phyloP scores from a whole-genome alignment of 2,329 filamentous ascomycete species.

The Calonectria hongkongensis region DNA sequence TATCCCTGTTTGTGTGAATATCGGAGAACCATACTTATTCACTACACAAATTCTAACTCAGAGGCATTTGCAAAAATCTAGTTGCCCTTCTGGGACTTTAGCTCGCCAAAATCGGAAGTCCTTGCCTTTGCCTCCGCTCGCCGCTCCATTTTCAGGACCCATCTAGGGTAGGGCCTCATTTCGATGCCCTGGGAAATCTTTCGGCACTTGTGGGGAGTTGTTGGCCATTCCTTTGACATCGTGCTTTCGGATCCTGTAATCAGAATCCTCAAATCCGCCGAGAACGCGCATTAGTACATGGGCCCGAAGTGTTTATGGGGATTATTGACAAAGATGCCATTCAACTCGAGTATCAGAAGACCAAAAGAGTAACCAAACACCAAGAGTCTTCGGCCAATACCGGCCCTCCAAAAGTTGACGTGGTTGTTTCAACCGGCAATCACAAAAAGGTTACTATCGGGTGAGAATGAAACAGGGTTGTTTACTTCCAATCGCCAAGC shows the following conservation, averaged over 20 bases:
- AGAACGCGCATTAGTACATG: slow-evolving; percentile 95
- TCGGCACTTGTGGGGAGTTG: slow-evolving; percentile 86
- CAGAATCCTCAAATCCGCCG: slow-evolving; percentile 90
- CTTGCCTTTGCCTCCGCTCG: slow-evolving; percentile 95
- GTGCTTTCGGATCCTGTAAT: slow-evolving; percentile 94
- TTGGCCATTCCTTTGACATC: slow-evolving; percentile 96
- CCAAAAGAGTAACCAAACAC: not conserved
- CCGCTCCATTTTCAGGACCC: slow-evolving; percentile 92
- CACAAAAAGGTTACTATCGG: slow-evolving; percentile 90
- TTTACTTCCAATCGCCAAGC: slow-evolving; percentile 96
- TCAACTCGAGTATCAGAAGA: slow-evolving; percentile 54
- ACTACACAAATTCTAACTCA: slow-evolving; percentile 3
- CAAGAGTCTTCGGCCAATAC: slow-evolving; percentile 55
- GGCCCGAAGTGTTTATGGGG: slow-evolving; percentile 91
- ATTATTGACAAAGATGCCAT: slow-evolving; percentile 88
- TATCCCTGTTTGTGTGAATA: not conserved
- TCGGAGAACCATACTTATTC: not conserved
- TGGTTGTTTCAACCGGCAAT: slow-evolving; percentile 96
- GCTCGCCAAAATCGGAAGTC: slow-evolving; percentile 80
- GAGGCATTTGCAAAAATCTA: slow-evolving; percentile 48
- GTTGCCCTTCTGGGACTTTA: slow-evolving; percentile 58
- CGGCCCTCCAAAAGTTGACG: slow-evolving; percentile 91
- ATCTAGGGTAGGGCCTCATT: slow-evolving; percentile 97
- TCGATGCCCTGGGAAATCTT: slow-evolving; percentile 91
- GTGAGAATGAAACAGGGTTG: slow-evolving; percentile 95